Evolutionary conservation across 2,329 filamentous ascomycete genomes (phyloP).

Genomic region (Tolypocladium capitatum): DNA sequence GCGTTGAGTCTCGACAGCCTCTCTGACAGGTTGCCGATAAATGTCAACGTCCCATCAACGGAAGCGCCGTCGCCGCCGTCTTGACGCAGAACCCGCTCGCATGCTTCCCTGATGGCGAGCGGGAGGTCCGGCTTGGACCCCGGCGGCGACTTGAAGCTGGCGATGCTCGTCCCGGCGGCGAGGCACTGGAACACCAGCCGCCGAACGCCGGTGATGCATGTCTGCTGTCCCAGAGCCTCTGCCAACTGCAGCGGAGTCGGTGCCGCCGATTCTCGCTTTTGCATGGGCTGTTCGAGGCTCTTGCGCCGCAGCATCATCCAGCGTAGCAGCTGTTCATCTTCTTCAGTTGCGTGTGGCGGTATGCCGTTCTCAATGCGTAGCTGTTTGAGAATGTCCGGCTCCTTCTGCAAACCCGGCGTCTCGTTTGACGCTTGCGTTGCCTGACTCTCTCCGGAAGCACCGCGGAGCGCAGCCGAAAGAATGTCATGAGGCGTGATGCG

Average conservation of each 20-base stretch:
- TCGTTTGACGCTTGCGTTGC: not conserved
- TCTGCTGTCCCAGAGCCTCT: conserved; percentile 9
- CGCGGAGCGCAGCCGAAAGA: conserved; percentile 24
- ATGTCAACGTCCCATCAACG: conserved; percentile 14
- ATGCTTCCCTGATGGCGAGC: conserved; percentile 11
- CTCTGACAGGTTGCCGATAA: conserved; percentile 28
- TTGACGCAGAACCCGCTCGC: conserved; percentile 7
- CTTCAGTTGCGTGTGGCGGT: conserved; percentile 10
- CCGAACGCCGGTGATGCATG: conserved; percentile 15
- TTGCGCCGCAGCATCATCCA: conserved; percentile 21
- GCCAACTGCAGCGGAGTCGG: conserved; percentile 6
- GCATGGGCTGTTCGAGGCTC: conserved; percentile 3
- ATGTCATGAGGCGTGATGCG: conserved; percentile 29
- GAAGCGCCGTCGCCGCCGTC: not conserved
- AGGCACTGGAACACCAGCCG: conserved; percentile 17
- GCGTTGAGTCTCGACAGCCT: conserved; percentile 13
- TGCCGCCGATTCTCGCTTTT: not conserved
- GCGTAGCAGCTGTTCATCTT: conserved; percentile 19
- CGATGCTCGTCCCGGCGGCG: conserved; percentile 8
- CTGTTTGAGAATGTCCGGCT: conserved; percentile 6
- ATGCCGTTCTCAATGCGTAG: conserved; percentile 17
- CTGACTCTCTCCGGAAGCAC: conserved; percentile 4
- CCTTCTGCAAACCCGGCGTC: not conserved
- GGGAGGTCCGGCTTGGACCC: conserved; percentile 4
- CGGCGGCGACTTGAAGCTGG: conserved; percentile 6